A percentile compares a stretch with the other conserved stretches of the same genome.
phyloP scores from a whole-genome alignment of 2,329 filamentous ascomycete genomes.

The Beauveria sp. region DNA sequence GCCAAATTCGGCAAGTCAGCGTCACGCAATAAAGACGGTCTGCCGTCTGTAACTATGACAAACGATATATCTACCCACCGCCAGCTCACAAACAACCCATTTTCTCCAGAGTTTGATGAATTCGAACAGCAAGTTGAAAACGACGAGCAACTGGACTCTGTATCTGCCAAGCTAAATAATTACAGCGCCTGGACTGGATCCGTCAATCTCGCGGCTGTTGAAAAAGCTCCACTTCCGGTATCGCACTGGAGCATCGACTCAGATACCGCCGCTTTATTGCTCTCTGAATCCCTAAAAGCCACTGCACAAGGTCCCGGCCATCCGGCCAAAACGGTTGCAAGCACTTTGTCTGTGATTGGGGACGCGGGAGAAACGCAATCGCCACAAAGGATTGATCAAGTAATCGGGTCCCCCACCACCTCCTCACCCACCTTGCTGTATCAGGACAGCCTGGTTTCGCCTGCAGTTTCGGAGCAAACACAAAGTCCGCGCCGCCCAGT shows the following conservation, averaged over 20 bases:
- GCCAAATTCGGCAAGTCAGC: slow-evolving; percentile 1
- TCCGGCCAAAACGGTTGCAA: not conserved
- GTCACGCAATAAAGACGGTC: slow-evolving; percentile 6
- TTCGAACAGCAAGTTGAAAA: slow-evolving; percentile 32
- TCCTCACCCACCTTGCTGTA: not conserved
- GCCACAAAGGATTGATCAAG: not conserved
- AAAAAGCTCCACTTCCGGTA: slow-evolving; percentile 7
- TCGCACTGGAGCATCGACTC: slow-evolving; percentile 13
- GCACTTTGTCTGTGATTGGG: not conserved
- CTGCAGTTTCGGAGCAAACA: slow-evolving; percentile 4
- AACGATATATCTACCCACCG: slow-evolving; percentile 6
- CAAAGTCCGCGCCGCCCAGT: slow-evolving; percentile 30
- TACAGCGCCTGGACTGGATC: slow-evolving; percentile 22
- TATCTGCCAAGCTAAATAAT: slow-evolving; percentile 18
- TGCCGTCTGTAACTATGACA: slow-evolving; percentile 22
- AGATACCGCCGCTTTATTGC: not conserved
- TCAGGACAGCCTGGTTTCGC: not conserved
- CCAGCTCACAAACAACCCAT: slow-evolving; percentile 30
- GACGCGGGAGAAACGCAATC: not conserved
- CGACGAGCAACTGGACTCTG: slow-evolving; percentile 12
- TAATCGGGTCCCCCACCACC: not conserved
- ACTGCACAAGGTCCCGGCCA: not conserved
- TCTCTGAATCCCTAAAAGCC: slow-evolving; percentile 15
- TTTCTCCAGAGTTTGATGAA: slow-evolving; percentile 46
- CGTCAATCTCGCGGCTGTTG: not conserved